Percentiles rank a stretch among this genome's conserved stretches.
Evolutionary conservation across 108 stramenopile species (phyloP).

Genomic region (Mediolabrus comicus): DNA sequence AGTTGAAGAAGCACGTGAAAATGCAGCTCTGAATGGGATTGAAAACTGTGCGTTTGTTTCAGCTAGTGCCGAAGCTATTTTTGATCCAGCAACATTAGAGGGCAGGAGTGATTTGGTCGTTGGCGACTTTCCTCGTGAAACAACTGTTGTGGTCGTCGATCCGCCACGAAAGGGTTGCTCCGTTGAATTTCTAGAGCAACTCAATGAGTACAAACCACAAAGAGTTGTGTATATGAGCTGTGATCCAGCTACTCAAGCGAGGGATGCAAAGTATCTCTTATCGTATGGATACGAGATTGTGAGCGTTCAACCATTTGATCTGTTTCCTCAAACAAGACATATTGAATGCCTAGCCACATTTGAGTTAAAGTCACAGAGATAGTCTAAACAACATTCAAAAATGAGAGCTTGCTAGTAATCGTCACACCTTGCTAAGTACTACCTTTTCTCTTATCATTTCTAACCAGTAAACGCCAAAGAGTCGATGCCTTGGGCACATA

Average conservation of each 20-base stretch:
- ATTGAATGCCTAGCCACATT: slow-evolving; percentile 97
- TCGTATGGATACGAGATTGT: slow-evolving; percentile 78
- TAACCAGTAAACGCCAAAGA: neutral
- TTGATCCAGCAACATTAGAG: slow-evolving; percentile 49
- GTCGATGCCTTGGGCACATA: slow-evolving; percentile 51
- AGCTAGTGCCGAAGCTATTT: slow-evolving; percentile 91
- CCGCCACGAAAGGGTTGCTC: slow-evolving; percentile 96
- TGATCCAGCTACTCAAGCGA: slow-evolving; percentile 94
- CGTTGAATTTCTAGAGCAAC: slow-evolving; percentile 86
- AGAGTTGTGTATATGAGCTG: slow-evolving; percentile 96
- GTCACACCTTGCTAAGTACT: neutral
- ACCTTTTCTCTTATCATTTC: neutral
- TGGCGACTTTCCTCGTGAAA: slow-evolving; percentile 70
- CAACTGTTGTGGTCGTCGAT: slow-evolving; percentile 94
- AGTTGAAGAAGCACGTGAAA: slow-evolving; percentile 71
- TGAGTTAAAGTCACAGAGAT: no score
- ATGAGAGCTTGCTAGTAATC: no score
- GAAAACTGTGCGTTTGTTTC: slow-evolving; percentile 81
- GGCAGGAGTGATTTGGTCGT: slow-evolving; percentile 36
- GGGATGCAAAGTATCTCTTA: slow-evolving; percentile 88
- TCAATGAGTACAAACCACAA: slow-evolving; percentile 82
- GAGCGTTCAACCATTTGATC: slow-evolving; percentile 91
- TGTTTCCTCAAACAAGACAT: slow-evolving; percentile 96
- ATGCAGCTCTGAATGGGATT: slow-evolving; percentile 83
- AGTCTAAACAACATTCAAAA: no score